Evolutionary conservation across 2,329 filamentous ascomycete genomes (phyloP), one percentile per base, ranked within the genome.

Genomic region (Penicillium sp.): DNA sequence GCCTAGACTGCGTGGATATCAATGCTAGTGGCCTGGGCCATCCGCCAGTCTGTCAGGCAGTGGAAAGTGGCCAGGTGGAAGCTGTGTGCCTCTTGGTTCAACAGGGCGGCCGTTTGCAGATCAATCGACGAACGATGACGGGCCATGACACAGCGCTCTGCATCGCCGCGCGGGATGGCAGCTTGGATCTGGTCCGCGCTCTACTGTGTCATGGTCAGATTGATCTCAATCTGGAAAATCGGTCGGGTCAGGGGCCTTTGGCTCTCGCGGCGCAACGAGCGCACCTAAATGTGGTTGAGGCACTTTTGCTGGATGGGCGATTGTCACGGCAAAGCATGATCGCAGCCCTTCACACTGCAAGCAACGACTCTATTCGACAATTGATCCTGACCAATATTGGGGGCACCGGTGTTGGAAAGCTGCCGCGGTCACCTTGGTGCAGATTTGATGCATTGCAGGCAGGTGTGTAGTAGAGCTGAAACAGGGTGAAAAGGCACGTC

Each of bases 1-100:
- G 26, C n/a, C 16, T 14, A 11, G 26, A 25, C 4, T 19, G 26
- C 13, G n/a, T 52, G 25, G 50, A 52, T 13, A 31, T 55, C 39
- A 55, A 50, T 55, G 39, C 47, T 4, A 50, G 37, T 10, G 53
- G 48, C 14, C 25, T 52, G 9, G 53, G 35, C 4, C 14, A 55
- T 55, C 53, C n/a, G 13, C 37, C 46, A 4, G 29, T 55, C 5
- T 50, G 29, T 49, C 31, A 44, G 21, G 47, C 47, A 3, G 53
- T 29, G 29, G 37, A 45, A 31, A 35, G 25, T 4, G 47, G 53
- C 37, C 27, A 25, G 26, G 1, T 19, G 26, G 27, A 52, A 25
- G 39, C 50, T 4, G 37, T 52, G 25, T 8, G 26, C 3, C 50
- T 52, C 25, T n/a, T 52, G 19, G 26, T 44, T 4, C 27, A 23